Evolutionary conservation across 495 filamentous ascomycete genomes (phyloP), one percentile per base, ranked within the genome.

Genomic region (Aspergillus baeticus): DNA sequence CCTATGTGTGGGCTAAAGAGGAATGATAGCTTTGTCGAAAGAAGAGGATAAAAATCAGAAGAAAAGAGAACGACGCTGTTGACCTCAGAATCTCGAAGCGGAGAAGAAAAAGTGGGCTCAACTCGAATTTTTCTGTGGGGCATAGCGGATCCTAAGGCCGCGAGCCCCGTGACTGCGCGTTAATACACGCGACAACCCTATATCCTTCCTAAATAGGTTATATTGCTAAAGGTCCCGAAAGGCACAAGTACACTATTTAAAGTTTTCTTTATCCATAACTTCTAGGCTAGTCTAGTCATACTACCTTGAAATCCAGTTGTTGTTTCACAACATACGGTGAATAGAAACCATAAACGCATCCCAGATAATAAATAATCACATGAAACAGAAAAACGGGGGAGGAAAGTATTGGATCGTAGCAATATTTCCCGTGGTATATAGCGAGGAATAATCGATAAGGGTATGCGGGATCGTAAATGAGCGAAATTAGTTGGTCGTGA

Each of bases 401-500:
- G 38, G 20, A 39, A 60, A 43, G 41, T 34, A 49, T 31, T 50
- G 49, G 29, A 51, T 54, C 26, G 44, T 53, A 48, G 46, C 51
- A 55, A 33, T 39, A 39, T 38, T 50, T 47, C 52, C 60, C 38
- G 21, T 63, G 64, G 64, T 67, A 67, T 67, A 62, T 57, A 63
- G 54, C 60, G 31, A 47, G 42, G 35, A 42, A 36, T 41, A 31
- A 49, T 18, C 10, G 31, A 39, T 45, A 42, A 34, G 20, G 57
- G 37, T 43, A 42, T 17, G 55, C 37, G 29, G 52, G 39, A 34
- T 55, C 54, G 38, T 62, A 36, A 64, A 67, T 34, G 59, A 63
- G 54, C 35, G 62, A 64, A 64, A 61, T 54, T 46, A 64, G 65
- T 67, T 38, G 62, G 62, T 67, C 62, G 34, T 67, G 48, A 55